A percentile compares a stretch with the other conserved stretches of the same genome.
phyloP scores from a whole-genome alignment of 1,284 basidiomycete genomes.

The Moesziomyces globuligerus region DNA sequence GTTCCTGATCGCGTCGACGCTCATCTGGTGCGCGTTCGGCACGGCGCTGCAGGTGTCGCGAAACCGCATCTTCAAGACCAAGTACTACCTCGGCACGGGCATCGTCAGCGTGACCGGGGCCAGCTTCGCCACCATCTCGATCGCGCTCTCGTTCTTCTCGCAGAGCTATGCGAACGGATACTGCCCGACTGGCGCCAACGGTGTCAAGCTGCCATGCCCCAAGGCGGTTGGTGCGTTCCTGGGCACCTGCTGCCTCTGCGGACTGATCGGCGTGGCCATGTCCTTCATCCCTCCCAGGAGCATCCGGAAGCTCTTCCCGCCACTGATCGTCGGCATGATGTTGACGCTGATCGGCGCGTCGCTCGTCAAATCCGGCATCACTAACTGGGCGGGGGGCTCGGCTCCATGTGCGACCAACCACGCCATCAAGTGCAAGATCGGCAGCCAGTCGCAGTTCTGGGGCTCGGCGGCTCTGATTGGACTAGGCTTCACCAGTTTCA shows the following conservation, averaged over 20 bases:
- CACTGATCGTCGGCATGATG: conserved; percentile 44
- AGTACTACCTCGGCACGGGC: conserved; percentile 41
- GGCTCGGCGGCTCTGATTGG: conserved; percentile 44
- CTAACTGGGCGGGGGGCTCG: conserved; percentile 45
- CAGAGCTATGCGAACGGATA: conserved; percentile 31
- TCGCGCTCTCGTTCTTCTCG: conserved; percentile 33
- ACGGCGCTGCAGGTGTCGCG: conserved; percentile 32
- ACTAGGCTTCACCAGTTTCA: conserved; percentile 35
- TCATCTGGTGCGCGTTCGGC: conserved; percentile 38
- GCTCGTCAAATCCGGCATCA: conserved; percentile 27
- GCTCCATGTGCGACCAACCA: conserved; percentile 30
- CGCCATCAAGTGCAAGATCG: conserved; percentile 21
- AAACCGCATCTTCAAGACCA: conserved; percentile 21
- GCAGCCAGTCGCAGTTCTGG: conserved; percentile 24
- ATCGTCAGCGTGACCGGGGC: conserved; percentile 36
- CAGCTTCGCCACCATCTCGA: conserved; percentile 35
- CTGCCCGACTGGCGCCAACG: conserved; percentile 13
- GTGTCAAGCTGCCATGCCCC: conserved; percentile 30
- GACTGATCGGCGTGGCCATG: conserved; percentile 26
- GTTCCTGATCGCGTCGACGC: conserved; percentile 35
- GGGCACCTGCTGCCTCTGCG: conserved; percentile 32
- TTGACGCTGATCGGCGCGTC: conserved; percentile 33
- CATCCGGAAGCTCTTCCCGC: conserved; percentile 44
- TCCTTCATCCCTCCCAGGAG: conserved; percentile 36
- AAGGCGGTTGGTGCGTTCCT: conserved; percentile 33